Evolutionary conservation across 2,329 filamentous ascomycete species (phyloP).

Genomic region (Pseudogymnoascus sp.): DNA sequence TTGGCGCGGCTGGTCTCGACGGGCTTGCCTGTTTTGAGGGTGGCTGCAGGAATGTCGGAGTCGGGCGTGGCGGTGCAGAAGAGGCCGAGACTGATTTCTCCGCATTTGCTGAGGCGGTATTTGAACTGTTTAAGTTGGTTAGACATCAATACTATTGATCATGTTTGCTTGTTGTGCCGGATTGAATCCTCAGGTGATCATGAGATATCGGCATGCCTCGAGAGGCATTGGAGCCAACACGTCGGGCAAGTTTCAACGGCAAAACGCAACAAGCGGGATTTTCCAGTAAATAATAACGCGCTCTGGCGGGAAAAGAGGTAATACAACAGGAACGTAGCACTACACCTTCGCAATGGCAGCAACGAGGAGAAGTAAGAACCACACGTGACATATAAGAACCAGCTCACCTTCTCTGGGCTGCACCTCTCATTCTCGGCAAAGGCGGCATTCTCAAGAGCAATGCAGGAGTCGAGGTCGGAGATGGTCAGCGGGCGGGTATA

Average conservation of each 20-base stretch:
- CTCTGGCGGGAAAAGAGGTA: neutral
- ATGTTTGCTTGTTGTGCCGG: neutral
- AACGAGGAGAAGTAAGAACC: neutral
- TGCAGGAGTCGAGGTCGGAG: constrained; percentile 53
- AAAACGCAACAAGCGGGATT: neutral
- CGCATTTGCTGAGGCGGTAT: constrained; percentile 67
- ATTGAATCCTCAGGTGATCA: neutral
- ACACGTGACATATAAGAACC: constrained; percentile 1
- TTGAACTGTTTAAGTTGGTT: constrained; percentile 45
- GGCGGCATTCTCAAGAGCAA: constrained; percentile 46
- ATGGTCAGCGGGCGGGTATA: constrained; percentile 65
- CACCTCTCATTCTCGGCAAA: constrained; percentile 44
- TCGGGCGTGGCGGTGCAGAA: constrained; percentile 57
- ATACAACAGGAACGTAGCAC: neutral
- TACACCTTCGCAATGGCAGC: neutral
- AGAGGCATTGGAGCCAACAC: neutral
- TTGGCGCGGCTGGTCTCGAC: constrained; percentile 52
- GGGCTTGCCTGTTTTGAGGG: constrained; percentile 43
- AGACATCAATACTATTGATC: neutral
- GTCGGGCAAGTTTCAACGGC: neutral
- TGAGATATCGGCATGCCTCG: neutral
- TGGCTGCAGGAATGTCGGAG: constrained; percentile 43
- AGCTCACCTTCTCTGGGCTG: constrained; percentile 44
- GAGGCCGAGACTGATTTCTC: constrained; percentile 69
- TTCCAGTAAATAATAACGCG: constrained; percentile 8